Percentiles rank a stretch among this genome's conserved stretches.
These are phyloP conservation scores for Eruca vesicaria DNA, from an alignment of 441 rosid species.

Conservation along the genomic window DNA sequence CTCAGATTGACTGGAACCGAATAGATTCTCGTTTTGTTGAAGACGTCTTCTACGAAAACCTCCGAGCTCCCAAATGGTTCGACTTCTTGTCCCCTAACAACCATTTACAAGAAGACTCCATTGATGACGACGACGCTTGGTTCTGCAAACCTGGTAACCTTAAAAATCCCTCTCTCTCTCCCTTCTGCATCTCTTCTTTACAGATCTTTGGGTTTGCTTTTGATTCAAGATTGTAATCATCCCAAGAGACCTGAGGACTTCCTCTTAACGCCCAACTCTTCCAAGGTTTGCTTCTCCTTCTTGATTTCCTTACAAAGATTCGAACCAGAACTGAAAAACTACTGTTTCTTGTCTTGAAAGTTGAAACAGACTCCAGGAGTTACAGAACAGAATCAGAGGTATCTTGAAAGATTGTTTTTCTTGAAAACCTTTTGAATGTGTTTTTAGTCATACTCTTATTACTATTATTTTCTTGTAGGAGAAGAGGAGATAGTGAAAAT, in stretches of 20 bases:
- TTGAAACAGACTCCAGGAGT: conserved; percentile 47
- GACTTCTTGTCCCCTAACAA: conserved; percentile 56
- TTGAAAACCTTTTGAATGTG: conserved; percentile 26
- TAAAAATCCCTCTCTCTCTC: neutral
- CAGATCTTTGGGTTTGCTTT: neutral
- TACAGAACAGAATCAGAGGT: conserved; percentile 32
- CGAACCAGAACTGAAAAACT: neutral
- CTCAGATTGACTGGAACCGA: conserved; percentile 86
- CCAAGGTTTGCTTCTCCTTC: conserved; percentile 51
- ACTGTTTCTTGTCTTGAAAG: conserved; percentile 14
- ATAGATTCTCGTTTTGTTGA: conserved; percentile 68
- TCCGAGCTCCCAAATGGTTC: conserved; percentile 86
- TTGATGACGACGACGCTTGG: conserved; percentile 66
- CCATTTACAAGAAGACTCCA: conserved; percentile 21
- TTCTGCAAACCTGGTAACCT: conserved; percentile 84
- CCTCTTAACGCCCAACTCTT: conserved; percentile 50
- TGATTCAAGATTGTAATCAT: conserved; percentile 71
- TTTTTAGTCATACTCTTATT: neutral
- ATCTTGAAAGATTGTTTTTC: conserved; percentile 21
- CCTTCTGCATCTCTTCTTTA: neutral
- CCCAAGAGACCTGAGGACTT: conserved; percentile 81
- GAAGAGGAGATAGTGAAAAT: conserved; percentile 54
- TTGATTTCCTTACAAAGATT: neutral
- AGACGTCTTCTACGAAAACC: conserved; percentile 69
- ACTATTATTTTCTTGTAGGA: neutral